Percentiles rank a stretch among this genome's conserved stretches.
These are phyloP conservation scores for Penicillium arizonense DNA, from an alignment of 495 filamentous ascomycete species.

Conservation along the genomic window DNA sequence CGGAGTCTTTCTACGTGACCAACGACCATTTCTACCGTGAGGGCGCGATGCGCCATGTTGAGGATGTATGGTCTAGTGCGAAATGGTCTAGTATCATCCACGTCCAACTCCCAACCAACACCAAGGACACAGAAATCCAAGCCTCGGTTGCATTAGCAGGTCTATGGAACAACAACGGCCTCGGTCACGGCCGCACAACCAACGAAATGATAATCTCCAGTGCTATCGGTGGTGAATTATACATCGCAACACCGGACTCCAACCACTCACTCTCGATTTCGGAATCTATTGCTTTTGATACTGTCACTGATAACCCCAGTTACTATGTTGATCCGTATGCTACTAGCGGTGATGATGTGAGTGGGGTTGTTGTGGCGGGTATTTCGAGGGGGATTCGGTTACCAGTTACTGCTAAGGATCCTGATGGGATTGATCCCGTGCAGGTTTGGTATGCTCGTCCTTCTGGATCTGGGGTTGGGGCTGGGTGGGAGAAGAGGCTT, in stretches of 20 bases:
- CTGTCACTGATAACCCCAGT: conserved; percentile 55
- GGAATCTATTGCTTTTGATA: conserved; percentile 41
- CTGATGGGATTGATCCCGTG: conserved; percentile 36
- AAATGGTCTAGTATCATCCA: conserved; percentile 39
- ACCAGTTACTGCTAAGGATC: conserved; percentile 33
- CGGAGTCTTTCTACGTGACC: conserved; percentile 54
- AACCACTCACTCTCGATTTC: conserved; percentile 39
- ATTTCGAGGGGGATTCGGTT: conserved; percentile 41
- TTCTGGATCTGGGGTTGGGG: neutral
- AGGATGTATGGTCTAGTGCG: conserved; percentile 37
- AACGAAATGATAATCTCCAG: conserved; percentile 50
- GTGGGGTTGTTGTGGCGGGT: conserved; percentile 55
- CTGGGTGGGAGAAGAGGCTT: conserved; percentile 41
- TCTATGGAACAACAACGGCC: conserved; percentile 55
- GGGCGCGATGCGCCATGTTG: conserved; percentile 43
- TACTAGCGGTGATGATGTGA: conserved; percentile 39
- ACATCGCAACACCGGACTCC: conserved; percentile 20
- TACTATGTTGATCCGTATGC: conserved; percentile 51
- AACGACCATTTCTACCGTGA: conserved; percentile 59
- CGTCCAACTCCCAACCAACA: conserved; percentile 24
- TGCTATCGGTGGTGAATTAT: conserved; percentile 34
- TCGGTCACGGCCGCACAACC: conserved; percentile 48
- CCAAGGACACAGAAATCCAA: conserved; percentile 17
- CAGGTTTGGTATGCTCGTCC: conserved; percentile 48
- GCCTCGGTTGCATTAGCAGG: conserved; percentile 41